Conservation (phyloP, 208 protist genomes). For the Lotmaria passim region DNA sequence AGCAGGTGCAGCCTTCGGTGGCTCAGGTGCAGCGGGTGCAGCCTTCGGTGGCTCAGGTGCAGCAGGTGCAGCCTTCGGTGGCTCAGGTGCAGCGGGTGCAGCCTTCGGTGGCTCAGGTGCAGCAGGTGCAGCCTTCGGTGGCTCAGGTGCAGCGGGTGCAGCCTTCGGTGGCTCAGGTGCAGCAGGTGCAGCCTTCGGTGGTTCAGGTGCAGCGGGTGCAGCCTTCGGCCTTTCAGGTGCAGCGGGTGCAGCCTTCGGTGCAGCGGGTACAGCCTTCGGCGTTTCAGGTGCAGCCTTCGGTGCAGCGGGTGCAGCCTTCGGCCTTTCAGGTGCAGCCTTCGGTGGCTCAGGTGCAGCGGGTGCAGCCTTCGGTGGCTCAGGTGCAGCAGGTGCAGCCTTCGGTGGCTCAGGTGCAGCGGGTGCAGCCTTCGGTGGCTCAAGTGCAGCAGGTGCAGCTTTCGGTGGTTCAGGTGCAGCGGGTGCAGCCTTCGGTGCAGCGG, state of each 20-base stretch:
- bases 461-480: constrained; percentile 25
- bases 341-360: constrained; percentile 12
- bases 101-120: constrained; percentile 12
- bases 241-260: constrained; percentile 16
- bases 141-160: constrained; percentile 24
- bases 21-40: constrained; percentile 20
- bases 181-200: constrained; percentile 23
- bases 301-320: constrained; percentile 8
- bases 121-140: constrained; percentile 27
- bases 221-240: constrained; percentile 20
- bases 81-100: constrained; percentile 14
- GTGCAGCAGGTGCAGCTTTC: constrained; percentile 16
- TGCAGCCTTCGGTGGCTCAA: too few species aligned
- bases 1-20: too few species aligned
- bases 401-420: too few species aligned
- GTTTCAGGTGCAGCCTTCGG: constrained; percentile 29
- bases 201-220: constrained; percentile 20
- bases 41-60: constrained; percentile 22
- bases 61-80: constrained; percentile 28
- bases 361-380: constrained; percentile 24
- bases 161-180: constrained; percentile 22
- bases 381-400: too few species aligned
- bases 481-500: constrained; percentile 24
- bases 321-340: constrained; percentile 19
- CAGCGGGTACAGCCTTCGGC: constrained; percentile 18